phyloP scores from a whole-genome alignment of 2,329 filamentous ascomycete species.

The Graphium sp. region DNA sequence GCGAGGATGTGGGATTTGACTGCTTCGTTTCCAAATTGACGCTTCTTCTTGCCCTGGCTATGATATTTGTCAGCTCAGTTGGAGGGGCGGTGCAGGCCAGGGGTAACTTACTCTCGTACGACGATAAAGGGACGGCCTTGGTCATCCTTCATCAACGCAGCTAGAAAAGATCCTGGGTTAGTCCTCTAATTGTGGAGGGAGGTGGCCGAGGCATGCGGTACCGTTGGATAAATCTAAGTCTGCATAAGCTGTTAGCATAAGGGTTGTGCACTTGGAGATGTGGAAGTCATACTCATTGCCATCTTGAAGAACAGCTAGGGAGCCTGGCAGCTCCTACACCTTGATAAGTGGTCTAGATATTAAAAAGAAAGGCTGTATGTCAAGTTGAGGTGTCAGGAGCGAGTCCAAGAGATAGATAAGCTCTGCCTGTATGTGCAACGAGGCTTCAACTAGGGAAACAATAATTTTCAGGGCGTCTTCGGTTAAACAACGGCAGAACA shows the following conservation, averaged over 20 bases:
- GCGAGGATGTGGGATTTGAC: slow-evolving; percentile 98
- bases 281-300: slow-evolving; percentile 19
- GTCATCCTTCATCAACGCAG: slow-evolving; percentile 84
- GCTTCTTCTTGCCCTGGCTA: slow-evolving; percentile 94
- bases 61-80: slow-evolving; percentile 8
- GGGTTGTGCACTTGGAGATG: too few species aligned
- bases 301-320: slow-evolving; percentile 12
- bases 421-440: too few species aligned
- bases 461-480: too few species aligned
- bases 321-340: too few species aligned
- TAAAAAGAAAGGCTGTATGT: slow-evolving; percentile 1
- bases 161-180: slow-evolving; percentile 18
- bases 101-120: slow-evolving; percentile 69
- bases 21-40: slow-evolving; percentile 89
- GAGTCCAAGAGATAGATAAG: slow-evolving; percentile 2
- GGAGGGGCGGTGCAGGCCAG: slow-evolving; percentile 3
- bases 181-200: slow-evolving; percentile 7
- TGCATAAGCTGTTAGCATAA: slow-evolving; percentile 16
- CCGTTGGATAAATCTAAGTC: slow-evolving; percentile 75
- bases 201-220: slow-evolving; percentile 21
- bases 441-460: too few species aligned
- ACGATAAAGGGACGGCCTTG: slow-evolving; percentile 95
- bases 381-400: slow-evolving; percentile 1
- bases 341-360: too few species aligned
- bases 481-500: too few species aligned